Conservation (phyloP, 768 basidiomycete species). For the Tylopilus rubrobrunneus region DNA sequence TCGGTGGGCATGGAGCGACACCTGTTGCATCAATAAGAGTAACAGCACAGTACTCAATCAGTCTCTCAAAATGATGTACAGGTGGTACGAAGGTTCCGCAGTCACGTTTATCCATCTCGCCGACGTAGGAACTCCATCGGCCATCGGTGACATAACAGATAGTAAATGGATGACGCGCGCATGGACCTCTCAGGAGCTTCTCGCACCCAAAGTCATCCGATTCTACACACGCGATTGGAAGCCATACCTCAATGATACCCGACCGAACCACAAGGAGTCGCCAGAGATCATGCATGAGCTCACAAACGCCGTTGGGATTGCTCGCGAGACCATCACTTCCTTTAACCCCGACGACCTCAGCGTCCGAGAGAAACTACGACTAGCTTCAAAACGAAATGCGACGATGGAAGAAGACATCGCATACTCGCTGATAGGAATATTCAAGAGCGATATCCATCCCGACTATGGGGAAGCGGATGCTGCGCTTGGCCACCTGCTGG, state of each 20-base stretch:
- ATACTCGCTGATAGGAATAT: conserved; percentile 5
- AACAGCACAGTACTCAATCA: conserved; percentile 1
- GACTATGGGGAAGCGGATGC: conserved; percentile 6
- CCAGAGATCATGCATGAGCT: conserved; percentile 11
- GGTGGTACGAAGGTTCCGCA: conserved; percentile 9
- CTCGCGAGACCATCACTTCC: neutral
- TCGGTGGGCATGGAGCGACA: conserved; percentile 15
- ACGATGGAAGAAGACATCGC: conserved; percentile 5
- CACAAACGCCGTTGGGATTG: neutral
- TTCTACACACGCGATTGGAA: conserved; percentile 11
- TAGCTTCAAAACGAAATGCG: conserved; percentile 10
- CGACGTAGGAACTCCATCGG: neutral
- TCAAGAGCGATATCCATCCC: conserved; percentile 6
- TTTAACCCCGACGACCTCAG: conserved; percentile 8
- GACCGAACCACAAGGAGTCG: conserved; percentile 2
- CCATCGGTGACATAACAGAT: neutral
- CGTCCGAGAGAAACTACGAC: conserved; percentile 7
- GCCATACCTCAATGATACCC: conserved; percentile 5
- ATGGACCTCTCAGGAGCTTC: conserved; percentile 19
- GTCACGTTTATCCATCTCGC: conserved; percentile 1
- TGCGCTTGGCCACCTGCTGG: conserved; percentile 4
- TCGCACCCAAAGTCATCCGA: conserved; percentile 5
- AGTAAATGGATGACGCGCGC: conserved; percentile 11
- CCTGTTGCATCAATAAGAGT: conserved; percentile 12
- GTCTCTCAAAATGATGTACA: conserved; percentile 13